phyloP scores from a whole-genome alignment of 2,329 filamentous ascomycete genomes.

The Neofusicoccum umdonicola region DNA sequence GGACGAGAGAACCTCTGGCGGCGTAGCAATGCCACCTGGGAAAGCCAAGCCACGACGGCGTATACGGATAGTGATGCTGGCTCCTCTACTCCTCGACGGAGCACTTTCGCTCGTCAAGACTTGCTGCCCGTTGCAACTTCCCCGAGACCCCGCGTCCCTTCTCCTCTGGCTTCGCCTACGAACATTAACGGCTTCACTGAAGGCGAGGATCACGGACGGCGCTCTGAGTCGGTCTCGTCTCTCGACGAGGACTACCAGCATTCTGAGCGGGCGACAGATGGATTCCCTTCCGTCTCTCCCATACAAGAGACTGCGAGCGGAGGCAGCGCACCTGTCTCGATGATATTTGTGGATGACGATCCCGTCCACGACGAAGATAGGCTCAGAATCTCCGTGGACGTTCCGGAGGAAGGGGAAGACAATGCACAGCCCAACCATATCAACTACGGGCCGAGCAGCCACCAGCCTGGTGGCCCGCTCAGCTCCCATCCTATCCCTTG shows the following conservation, averaged over 20 bases:
- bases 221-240: background rate
- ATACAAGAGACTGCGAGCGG: constrained; percentile 5
- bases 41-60: constrained; percentile 1
- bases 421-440: background rate
- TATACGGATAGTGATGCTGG: constrained; percentile 9
- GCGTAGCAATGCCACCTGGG: background rate
- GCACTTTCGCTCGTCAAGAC: background rate
- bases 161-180: background rate
- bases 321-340: constrained; percentile 1
- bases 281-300: background rate
- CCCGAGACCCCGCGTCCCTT: background rate
- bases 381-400: background rate
- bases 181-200: background rate
- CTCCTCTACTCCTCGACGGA: background rate
- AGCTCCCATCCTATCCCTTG: background rate
- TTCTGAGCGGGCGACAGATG: background rate
- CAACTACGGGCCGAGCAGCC: background rate
- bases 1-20: background rate
- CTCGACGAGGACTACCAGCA: background rate
- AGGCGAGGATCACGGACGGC: background rate
- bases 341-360: background rate
- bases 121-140: background rate
- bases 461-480: background rate
- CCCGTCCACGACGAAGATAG: background rate
- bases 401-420: background rate